Evolutionary conservation across 2,329 filamentous ascomycete species (phyloP).

Genomic region (Venturia aucupariae): DNA sequence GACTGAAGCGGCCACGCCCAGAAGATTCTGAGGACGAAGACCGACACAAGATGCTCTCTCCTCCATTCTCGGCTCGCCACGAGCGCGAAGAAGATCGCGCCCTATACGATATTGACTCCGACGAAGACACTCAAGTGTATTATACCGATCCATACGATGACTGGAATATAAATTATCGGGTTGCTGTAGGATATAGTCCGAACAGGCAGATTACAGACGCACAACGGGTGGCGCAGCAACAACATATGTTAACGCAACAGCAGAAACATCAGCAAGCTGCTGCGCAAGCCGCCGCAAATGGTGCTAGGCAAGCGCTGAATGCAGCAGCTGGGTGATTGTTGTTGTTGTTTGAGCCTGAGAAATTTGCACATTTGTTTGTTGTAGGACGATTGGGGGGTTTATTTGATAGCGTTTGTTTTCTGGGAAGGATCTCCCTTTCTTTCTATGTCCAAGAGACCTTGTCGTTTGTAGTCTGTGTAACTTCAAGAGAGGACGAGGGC

Average conservation of each 20-base stretch:
- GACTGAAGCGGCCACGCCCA: background rate
- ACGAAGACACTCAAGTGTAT: conserved; percentile 14
- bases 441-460: background rate
- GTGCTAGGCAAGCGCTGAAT: conserved; percentile 1
- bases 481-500: background rate
- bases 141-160: conserved; percentile 15
- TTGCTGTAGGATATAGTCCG: conserved; percentile 10
- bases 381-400: background rate
- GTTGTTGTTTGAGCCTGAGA: background rate
- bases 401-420: conserved; percentile 9
- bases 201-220: conserved; percentile 3
- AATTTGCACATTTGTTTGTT: background rate
- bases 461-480: background rate
- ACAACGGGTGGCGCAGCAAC: conserved; percentile 3
- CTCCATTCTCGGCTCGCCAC: conserved; percentile 4
- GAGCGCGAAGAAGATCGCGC: conserved; percentile 11
- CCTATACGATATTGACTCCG: conserved; percentile 13
- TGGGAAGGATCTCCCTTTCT: background rate
- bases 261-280: conserved; percentile 6
- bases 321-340: background rate
- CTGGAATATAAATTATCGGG: conserved; percentile 15
- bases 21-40: conserved; percentile 5
- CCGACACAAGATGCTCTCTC: conserved; percentile 11
- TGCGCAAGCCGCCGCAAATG: conserved; percentile 1
- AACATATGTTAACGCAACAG: conserved; percentile 4